Percentiles rank a stretch among this genome's conserved stretches.
These are phyloP conservation scores for Neonectria hederae DNA, from an alignment of 2,329 filamentous ascomycete species.

Conservation along the genomic window DNA sequence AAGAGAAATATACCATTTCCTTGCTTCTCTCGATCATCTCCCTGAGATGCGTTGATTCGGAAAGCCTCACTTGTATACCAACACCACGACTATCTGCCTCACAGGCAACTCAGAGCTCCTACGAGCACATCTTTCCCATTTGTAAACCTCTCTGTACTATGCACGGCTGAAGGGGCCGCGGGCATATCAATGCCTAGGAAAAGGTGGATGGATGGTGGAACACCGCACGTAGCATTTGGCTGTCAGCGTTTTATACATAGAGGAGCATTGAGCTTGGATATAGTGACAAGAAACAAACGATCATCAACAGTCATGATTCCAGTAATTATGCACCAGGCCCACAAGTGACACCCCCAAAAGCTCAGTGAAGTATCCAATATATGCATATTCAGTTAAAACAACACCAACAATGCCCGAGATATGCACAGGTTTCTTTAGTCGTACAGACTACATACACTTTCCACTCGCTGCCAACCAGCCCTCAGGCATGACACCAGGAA, in stretches of 20 bases:
- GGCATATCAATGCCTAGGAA: neutral
- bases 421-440: conserved; percentile 32
- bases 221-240: neutral
- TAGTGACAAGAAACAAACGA: neutral
- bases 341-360: neutral
- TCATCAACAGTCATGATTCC: neutral
- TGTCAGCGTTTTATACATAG: neutral
- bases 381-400: neutral
- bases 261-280: neutral
- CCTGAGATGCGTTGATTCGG: neutral
- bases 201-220: neutral
- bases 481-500: conserved; percentile 12
- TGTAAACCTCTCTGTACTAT: neutral
- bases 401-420: conserved; percentile 7
- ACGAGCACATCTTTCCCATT: neutral
- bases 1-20: neutral
- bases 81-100: neutral
- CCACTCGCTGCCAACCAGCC: conserved; percentile 16
- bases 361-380: neutral
- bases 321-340: neutral
- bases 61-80: neutral
- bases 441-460: conserved; percentile 24
- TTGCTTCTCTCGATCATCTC: neutral
- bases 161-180: neutral
- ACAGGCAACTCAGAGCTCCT: neutral